Percentiles rank a stretch among this genome's conserved stretches.
Evolutionary conservation across 2,329 filamentous ascomycete species (phyloP).

Genomic region (Paracamarosporium sp.): DNA sequence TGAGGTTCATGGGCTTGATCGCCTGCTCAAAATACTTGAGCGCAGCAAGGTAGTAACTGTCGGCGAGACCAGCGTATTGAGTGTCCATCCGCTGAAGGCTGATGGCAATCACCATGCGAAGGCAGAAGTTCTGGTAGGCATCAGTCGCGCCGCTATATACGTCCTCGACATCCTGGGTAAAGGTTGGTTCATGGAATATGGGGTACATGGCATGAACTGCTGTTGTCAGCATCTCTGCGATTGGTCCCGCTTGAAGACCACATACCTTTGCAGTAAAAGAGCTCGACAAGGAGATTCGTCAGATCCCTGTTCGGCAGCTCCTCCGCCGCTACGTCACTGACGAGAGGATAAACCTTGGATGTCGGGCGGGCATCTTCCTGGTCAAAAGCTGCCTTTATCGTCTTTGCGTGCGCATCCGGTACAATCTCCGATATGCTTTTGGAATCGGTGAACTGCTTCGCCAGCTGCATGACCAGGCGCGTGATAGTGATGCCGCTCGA

Average conservation of each 20-base stretch:
- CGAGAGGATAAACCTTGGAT: conserved; percentile 86
- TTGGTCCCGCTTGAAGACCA: background rate
- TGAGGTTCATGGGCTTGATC: conserved; percentile 85
- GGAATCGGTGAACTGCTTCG: conserved; percentile 89
- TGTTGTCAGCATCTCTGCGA: conserved; percentile 18
- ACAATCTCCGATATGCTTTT: conserved; percentile 93
- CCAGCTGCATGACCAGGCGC: conserved; percentile 92
- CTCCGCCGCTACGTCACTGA: conserved; percentile 82
- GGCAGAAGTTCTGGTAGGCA: conserved; percentile 84
- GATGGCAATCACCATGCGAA: conserved; percentile 92
- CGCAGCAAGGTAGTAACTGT: conserved; percentile 92
- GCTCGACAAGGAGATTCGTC: conserved; percentile 79
- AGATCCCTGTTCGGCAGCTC: conserved; percentile 76
- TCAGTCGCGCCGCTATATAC: conserved; percentile 80
- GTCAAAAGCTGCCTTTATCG: conserved; percentile 72
- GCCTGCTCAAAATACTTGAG: conserved; percentile 84
- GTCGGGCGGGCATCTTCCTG: conserved; percentile 71
- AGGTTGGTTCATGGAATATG: conserved; percentile 81
- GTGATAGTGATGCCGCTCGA: conserved; percentile 97
- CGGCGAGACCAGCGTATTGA: conserved; percentile 89
- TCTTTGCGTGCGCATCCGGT: conserved; percentile 72
- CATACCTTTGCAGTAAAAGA: conserved; percentile 83
- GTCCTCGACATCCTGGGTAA: conserved; percentile 77
- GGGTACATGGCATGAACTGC: conserved; percentile 88
- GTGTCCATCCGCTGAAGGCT: conserved; percentile 91